A percentile compares a stretch with the other conserved stretches of the same genome.
phyloP scores from a whole-genome alignment of 106 monocot species.

The Triglochin maritima region DNA sequence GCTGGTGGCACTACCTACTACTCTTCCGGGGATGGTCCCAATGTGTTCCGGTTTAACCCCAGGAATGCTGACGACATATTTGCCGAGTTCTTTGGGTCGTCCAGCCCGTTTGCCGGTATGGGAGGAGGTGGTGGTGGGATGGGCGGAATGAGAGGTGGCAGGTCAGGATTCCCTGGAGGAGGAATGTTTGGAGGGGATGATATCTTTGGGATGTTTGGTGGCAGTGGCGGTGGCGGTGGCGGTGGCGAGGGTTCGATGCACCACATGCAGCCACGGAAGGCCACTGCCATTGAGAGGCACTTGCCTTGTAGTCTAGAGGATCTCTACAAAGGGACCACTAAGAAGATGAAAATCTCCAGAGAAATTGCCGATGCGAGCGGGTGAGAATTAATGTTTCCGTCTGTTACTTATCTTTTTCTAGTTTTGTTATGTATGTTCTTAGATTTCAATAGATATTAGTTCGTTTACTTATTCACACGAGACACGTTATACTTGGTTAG shows the following conservation, averaged over 20 bases:
- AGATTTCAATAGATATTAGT: no score
- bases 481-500: no score
- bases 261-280: slow-evolving; percentile 29
- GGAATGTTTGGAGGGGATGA: slow-evolving; percentile 27
- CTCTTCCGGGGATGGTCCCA: slow-evolving; percentile 15
- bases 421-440: no score
- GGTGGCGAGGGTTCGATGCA: slow-evolving; percentile 28
- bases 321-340: slow-evolving; percentile 61
- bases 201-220: slow-evolving; percentile 28
- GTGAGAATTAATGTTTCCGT: slow-evolving; percentile 14
- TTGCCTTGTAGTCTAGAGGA: slow-evolving; percentile 60
- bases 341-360: slow-evolving; percentile 89
- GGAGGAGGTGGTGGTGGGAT: slow-evolving; percentile 14
- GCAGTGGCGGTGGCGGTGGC: slow-evolving; percentile 8
- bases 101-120: slow-evolving; percentile 45
- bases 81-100: slow-evolving; percentile 65
- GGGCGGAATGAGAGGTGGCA: slow-evolving; percentile 10
- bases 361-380: slow-evolving; percentile 58
- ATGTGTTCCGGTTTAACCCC: slow-evolving; percentile 47
- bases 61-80: slow-evolving; percentile 71
- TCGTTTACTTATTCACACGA: no score
- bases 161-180: slow-evolving; percentile 27
- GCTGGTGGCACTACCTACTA: slow-evolving; percentile 28
- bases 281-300: slow-evolving; percentile 42
- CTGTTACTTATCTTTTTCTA: not conserved